Conservation (phyloP, 23 red algal species). For the Gracilariopsis chorda region DNA sequence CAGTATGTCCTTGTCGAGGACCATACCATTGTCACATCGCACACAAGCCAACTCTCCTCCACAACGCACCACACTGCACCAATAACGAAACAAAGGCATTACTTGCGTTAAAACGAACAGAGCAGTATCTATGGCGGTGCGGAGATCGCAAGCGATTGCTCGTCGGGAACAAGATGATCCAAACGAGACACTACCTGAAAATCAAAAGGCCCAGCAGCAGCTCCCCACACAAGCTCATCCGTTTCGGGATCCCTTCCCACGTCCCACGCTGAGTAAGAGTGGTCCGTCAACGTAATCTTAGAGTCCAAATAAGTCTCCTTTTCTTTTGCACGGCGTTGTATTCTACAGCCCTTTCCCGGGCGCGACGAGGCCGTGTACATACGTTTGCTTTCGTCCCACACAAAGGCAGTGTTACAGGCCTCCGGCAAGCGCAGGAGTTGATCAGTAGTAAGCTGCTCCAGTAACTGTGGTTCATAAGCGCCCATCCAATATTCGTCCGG, state of each 20-base stretch:
- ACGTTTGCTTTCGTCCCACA: slow-evolving; percentile 51
- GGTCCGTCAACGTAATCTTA: slow-evolving; percentile 45
- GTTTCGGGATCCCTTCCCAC: slow-evolving; percentile 80
- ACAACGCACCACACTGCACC: too few relatives aligned
- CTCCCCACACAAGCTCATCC: slow-evolving; percentile 85
- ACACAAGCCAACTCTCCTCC: too few relatives aligned
- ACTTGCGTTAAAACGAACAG: too few relatives aligned
- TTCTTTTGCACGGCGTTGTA: slow-evolving; percentile 52
- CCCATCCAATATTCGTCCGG: slow-evolving; percentile 77
- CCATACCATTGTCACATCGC: too few relatives aligned
- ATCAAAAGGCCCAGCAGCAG: slow-evolving; percentile 87
- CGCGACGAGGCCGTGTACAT: slow-evolving; percentile 56
- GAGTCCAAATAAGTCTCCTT: slow-evolving; percentile 81
- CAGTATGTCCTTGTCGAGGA: too few relatives aligned
- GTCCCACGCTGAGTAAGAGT: slow-evolving; percentile 75
- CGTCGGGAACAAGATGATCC: slow-evolving; percentile 65
- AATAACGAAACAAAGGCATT: too few relatives aligned
- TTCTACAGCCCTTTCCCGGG: slow-evolving; percentile 86
- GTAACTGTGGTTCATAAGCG: slow-evolving; percentile 60
- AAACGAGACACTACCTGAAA: slow-evolving; percentile 62
- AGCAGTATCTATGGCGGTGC: too few relatives aligned
- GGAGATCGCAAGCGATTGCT: background rate
- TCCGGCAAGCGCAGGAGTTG: slow-evolving; percentile 60
- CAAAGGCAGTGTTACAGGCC: slow-evolving; percentile 71
- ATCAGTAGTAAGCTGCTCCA: slow-evolving; percentile 56